Evolutionary conservation across 129 eudicot genomes (phyloP), one percentile per base, ranked within the genome.

Genomic region (sunflower (Helianthus annuus)): DNA sequence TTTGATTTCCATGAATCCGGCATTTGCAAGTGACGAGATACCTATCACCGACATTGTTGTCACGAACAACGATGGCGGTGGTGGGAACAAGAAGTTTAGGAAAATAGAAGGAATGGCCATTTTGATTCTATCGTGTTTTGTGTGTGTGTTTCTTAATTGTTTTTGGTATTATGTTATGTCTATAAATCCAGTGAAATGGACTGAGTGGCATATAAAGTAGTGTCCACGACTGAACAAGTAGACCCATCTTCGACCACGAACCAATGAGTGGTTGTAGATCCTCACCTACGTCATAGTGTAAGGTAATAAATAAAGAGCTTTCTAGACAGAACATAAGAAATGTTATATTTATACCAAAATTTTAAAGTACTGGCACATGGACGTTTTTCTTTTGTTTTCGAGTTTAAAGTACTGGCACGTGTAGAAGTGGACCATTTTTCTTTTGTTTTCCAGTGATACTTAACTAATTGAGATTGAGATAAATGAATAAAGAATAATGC

Each of bases 1-100:
- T 44, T 77, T 77, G n/a, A 40, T 38, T 44, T 77, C 81, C 76
- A 17, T 69, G 51, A 29, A 69, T 34, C 81, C 81, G 5, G 64
- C 57, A 39, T 60, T 69, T 1, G 81, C 46, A 3, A 77, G 12
- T 1, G 76, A 60, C 11, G 69, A 53, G 45, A 71, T 39, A 19
- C 76, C 34, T 4, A 77, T 64, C 4, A 77, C 36, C 10, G 76
- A 34, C 81, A 77, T 77, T 0, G 81, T 64, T 64, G 76, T 69
- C 52, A 77, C 48, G 38, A 69, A 36, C 38, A 70, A 71, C 2
- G 81, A 77, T 2, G 71, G 70, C 5, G 81, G 76, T 29, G 81
- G 81, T 48, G 71, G 81, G 15, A 69, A 77, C 55, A 77, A 7
- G 10, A 77, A 69, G 48, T 69, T 77, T 13, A 61, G 64, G 49